A percentile compares a stretch with the other conserved stretches of the same genome.
phyloP scores from a whole-genome alignment of 352 stramenopile genomes.

The Discostella stelligera region DNA sequence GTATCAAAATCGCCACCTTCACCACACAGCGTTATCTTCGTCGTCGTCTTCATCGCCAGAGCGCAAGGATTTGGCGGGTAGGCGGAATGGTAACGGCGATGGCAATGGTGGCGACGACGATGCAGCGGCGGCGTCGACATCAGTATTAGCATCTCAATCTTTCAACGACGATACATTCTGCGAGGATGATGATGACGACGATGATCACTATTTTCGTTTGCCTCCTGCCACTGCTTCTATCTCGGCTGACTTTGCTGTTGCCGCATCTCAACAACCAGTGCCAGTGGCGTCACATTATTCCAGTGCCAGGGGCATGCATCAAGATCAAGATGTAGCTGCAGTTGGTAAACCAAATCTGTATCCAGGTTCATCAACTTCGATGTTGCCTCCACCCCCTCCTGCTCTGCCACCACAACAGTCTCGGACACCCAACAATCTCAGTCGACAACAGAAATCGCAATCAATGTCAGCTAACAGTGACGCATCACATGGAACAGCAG shows the following conservation, averaged over 20 bases:
- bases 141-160: background rate
- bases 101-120: background rate
- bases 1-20: background rate
- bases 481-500: background rate
- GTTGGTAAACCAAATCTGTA: background rate
- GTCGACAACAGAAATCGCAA: background rate
- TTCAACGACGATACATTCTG: background rate
- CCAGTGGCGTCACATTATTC: background rate
- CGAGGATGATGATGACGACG: conserved; percentile 20
- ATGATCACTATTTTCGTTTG: conserved; percentile 30
- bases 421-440: background rate
- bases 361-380: background rate
- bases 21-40: background rate
- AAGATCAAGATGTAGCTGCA: background rate
- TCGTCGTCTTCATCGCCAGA: background rate
- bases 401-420: background rate
- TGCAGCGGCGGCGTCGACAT: background rate
- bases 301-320: no score
- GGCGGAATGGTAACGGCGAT: background rate
- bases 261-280: background rate
- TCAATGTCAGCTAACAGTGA: background rate
- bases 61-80: background rate
- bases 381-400: background rate
- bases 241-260: no score
- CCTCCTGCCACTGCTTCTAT: conserved; percentile 9